A percentile compares a stretch with the other conserved stretches of the same genome.
Evolutionary conservation across 1,139 yeast species (phyloP).

Genomic region (Candida gigantensis): DNA sequence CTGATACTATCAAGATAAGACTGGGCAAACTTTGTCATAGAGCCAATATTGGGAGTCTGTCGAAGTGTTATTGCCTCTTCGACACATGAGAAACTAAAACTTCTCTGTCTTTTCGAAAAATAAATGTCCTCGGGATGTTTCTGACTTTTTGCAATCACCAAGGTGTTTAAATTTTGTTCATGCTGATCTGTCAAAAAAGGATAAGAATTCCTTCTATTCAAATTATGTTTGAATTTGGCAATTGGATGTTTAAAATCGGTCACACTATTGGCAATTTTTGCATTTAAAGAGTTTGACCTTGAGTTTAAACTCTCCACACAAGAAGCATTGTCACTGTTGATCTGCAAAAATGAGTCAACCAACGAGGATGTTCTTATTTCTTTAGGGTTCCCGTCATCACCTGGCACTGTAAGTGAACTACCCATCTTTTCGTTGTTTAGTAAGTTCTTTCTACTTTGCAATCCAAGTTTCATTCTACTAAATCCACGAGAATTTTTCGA

Average conservation of each 20-base stretch:
- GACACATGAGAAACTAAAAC: constrained; percentile 46
- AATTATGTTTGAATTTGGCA: constrained; percentile 21
- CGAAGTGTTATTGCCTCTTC: constrained; percentile 25
- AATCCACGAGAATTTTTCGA: constrained; percentile 38
- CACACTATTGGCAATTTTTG: constrained; percentile 5
- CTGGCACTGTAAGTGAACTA: constrained; percentile 7
- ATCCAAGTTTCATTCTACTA: constrained; percentile 38
- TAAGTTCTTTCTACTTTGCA: constrained; percentile 23
- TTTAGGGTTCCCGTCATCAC: constrained; percentile 4
- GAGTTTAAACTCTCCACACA: constrained; percentile 11
- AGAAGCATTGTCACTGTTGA: constrained; percentile 16
- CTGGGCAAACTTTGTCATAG: constrained; percentile 28
- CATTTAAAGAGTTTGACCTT: constrained; percentile 3
- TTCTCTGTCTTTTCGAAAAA: constrained; percentile 17
- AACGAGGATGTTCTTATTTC: constrained; percentile 15
- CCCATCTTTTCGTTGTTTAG: constrained; percentile 2
- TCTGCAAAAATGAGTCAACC: constrained; percentile 25
- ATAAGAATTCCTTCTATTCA: constrained; percentile 47
- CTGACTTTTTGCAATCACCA: constrained; percentile 19
- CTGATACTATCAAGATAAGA: constrained; percentile 26
- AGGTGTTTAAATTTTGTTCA: constrained; percentile 23
- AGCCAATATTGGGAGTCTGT: constrained; percentile 15
- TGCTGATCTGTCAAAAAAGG: constrained; percentile 29
- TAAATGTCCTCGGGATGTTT: constrained; percentile 4
- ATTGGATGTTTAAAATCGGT: constrained; percentile 11